Evolutionary conservation across 768 basidiomycete species (phyloP), one percentile per base, ranked within the genome.

Genomic region (Mrakia blollopis): DNA sequence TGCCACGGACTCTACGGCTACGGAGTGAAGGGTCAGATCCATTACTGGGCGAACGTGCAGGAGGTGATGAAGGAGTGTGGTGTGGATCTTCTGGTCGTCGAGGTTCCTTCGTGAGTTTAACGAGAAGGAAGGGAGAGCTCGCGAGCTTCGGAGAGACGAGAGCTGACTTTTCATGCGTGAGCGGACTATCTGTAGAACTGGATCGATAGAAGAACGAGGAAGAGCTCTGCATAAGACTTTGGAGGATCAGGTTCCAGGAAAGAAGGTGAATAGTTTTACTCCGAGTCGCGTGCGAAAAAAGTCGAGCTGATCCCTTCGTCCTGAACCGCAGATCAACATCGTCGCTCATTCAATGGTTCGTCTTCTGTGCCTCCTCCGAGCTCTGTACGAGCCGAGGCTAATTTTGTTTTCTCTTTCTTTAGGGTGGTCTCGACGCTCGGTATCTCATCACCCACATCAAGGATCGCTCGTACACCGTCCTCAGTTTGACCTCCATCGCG

Each of bases 1-100:
- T 97, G 93, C 82, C 96, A 99, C 84, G 96, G 96, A 28, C 85
- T 98, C 2, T 98, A 99, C 81, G 96, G 96, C 9, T 99, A 97
- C 82, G 94, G 96, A 80, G 91, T 93, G 0, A 89, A 91, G 62
- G 86, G 95, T 76, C 89, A 92, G 73, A 88, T 93, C 83, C 93
- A 98, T 78, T 99, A 99, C 82, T 99, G 97, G 97, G 88, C 90
- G 0, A 92, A 93, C 76, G 89, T 98, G 5, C 86, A 98, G 44
- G 88, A 87, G 14, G 88, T 95, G 18, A 87, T 98, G 23, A 88
- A 91, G 75, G 87, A 91, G 91, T 87, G 79, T 18, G 92, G 93
- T 21, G 94, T 93, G 35, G 93, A 98, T 79, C 94, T 98, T n/a
- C 89, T 98, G 75, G 93, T 98, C 25, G 95, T 96, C 0, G 89